Evolutionary conservation across 495 filamentous ascomycete species (phyloP).

Genomic region (Penicillium mononematosum): DNA sequence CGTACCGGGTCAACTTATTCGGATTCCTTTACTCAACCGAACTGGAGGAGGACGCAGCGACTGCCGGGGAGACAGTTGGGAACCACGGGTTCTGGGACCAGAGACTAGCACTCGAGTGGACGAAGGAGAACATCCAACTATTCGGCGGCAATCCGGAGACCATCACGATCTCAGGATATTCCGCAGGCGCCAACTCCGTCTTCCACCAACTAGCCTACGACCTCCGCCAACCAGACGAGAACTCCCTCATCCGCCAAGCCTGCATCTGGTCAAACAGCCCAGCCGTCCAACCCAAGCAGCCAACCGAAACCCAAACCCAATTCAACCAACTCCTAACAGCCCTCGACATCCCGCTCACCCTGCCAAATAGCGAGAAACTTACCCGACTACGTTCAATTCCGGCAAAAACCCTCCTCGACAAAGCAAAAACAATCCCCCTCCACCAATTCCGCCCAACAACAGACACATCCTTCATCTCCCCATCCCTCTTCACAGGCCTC

Average conservation of each 20-base stretch:
- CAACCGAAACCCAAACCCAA: constrained; percentile 47
- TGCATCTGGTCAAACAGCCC: constrained; percentile 58
- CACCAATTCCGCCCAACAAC: constrained; percentile 57
- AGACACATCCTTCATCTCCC: constrained; percentile 48
- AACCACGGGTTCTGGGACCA: constrained; percentile 74
- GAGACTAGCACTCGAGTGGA: constrained; percentile 62
- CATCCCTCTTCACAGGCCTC: constrained; percentile 45
- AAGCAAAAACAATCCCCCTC: constrained; percentile 35
- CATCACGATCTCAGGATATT: constrained; percentile 65
- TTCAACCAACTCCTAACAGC: constrained; percentile 54
- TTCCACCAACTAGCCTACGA: constrained; percentile 60
- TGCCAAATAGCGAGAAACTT: constrained; percentile 46
- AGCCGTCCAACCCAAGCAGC: constrained; percentile 52
- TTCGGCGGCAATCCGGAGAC: constrained; percentile 64
- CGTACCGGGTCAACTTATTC: constrained; percentile 66
- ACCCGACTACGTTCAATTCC: constrained; percentile 42
- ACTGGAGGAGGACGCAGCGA: constrained; percentile 52
- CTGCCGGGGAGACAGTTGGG: constrained; percentile 40
- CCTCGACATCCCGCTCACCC: constrained; percentile 44
- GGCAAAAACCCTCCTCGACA: constrained; percentile 39
- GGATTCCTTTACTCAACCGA: constrained; percentile 62
- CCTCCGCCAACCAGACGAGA: constrained; percentile 40
- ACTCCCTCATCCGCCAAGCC: constrained; percentile 46
- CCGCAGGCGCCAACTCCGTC: constrained; percentile 64
- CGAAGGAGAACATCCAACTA: constrained; percentile 54